Evolutionary conservation across 2,329 filamentous ascomycete genomes (phyloP), one percentile per base, ranked within the genome.

Genomic region (Fusarium sacchari): DNA sequence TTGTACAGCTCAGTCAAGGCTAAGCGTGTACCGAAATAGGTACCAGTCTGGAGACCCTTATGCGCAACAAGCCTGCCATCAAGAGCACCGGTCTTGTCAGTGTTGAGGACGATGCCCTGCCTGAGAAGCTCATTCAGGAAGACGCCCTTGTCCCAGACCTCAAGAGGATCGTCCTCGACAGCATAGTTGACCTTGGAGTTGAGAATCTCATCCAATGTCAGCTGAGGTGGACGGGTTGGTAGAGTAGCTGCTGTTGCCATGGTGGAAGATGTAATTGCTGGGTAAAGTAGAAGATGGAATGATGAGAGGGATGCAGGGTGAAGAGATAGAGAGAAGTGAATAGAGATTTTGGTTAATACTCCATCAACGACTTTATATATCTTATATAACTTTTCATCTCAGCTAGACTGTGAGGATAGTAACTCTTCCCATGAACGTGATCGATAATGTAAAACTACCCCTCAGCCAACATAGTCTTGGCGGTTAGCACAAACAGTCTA

Each of bases 1-100:
- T 55, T 73, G 39, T 73, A 71, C 1, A 73, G 32, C 28, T 70
- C 71, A 3, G 70, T 73, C 59, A 73, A 36, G 7, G 71, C 70
- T 4, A 73, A 15, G 4, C 59, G 50, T 0, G 71, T 73, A 8
- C 70, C 71, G 18, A 58, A 42, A 6, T 71, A 73, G 10, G 66
- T 61, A 7, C 71, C 71, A 12, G 63, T 57, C 18, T 61, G 30
- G 3, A 73, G 67, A 2, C 71, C 61, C 11, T 43, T 57, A 7
- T 32, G 20, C 0, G 66, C 59, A 30, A 70, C 61, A 24, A 70
- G 32, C 5, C 30, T 46, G 0, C 65, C 61, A 5, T 73, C 50
- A 1, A 60, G 42, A 5, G 59, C 39, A 1, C 66, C 66, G 13
- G 43, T 32, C 14, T 59, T 40, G n/a, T 70, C 53, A 7, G 67